phyloP scores from a whole-genome alignment of 345 rosid species.

The Barbarea vulgaris region DNA sequence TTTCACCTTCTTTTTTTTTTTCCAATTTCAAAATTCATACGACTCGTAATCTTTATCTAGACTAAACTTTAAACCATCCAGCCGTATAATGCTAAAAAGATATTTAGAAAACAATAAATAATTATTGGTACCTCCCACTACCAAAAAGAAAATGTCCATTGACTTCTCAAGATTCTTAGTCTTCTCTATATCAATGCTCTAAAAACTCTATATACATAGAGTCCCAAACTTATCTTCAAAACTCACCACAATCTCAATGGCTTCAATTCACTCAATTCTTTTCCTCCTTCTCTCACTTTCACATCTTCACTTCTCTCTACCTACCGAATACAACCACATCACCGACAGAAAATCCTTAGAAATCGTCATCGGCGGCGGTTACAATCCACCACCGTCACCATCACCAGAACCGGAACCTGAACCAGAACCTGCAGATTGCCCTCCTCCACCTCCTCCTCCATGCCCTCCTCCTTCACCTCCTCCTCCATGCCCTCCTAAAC shows the following conservation, averaged over 20 bases:
- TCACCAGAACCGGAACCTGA: conserved; percentile 1
- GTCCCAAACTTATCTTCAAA: conserved; percentile 22
- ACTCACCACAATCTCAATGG: conserved; percentile 34
- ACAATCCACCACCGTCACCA: conserved; percentile 27
- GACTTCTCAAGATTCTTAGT: conserved; percentile 27
- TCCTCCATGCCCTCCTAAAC: conserved; percentile 4
- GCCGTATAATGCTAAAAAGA: not conserved
- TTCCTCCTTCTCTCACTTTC: conserved; percentile 34
- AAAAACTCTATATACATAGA: not conserved
- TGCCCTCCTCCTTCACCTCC: conserved; percentile 3
- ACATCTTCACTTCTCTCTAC: conserved; percentile 20
- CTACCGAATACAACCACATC: conserved; percentile 22
- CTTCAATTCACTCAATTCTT: conserved; percentile 19
- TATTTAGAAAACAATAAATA: not conserved
- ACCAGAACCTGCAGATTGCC: conserved; percentile 29
- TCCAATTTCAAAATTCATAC: not conserved
- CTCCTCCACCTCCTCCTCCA: conserved; percentile 25
- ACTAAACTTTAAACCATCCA: not conserved
- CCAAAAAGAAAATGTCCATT: conserved; percentile 15
- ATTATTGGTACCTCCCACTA: conserved; percentile 7
- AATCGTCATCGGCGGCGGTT: conserved; percentile 34
- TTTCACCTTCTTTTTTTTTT: not conserved
- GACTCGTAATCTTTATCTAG: not conserved
- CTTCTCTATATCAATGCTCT: conserved; percentile 21
- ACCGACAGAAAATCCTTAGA: conserved; percentile 30